Evolutionary conservation across 768 basidiomycete genomes (phyloP), one percentile per base, ranked within the genome.

Genomic region (Dictyophora rubrovolvata): DNA sequence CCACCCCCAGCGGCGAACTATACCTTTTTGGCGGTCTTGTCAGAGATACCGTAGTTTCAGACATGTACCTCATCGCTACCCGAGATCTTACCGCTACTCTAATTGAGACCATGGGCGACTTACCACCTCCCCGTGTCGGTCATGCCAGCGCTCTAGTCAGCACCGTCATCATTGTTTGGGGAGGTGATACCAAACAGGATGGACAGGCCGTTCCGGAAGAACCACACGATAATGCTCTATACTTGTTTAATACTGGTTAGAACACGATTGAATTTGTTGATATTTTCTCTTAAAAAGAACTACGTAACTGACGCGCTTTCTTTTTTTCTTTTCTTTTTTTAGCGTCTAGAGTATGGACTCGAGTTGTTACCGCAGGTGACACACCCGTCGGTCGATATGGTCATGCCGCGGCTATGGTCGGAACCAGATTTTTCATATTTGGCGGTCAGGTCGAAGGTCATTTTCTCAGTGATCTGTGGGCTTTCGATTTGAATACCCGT

Each of bases 21-120:
- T 94, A 92, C 72, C 79, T 99, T 62, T 99, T 99, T 64, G 96
- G 96, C 62, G 96, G 96, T 62, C 87, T 99, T 61, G 93, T 98
- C 16, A 82, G 87, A 42, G 95, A 98, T 68, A 73, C 81, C 9
- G 86, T 93, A 35, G 81, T 86, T 54, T 96, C 96, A 71, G 96
- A 99, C 73, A 77, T 99, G 28, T 98, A 95, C 71, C 74, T 89
- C n/a, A 85, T 98, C 68, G 86, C 85, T 42, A 83, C 86, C 2
- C 78, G 84, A 47, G 86, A 91, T 63, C 79, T 91, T 60, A 81
- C 87, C 16, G 87, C 91, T 8, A 84, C 84, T 11, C 78, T 93
- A 11, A 74, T 97, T 34, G 89, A 93, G 69, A 96, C 94, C 0
- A 81, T 79, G 12, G 96, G 96, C 5, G 91, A 94, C 65, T 74